A percentile compares a stretch with the other conserved stretches of the same genome.
Evolutionary conservation across 2,329 filamentous ascomycete species (phyloP).

Genomic region (Pleoardoris graminearum): DNA sequence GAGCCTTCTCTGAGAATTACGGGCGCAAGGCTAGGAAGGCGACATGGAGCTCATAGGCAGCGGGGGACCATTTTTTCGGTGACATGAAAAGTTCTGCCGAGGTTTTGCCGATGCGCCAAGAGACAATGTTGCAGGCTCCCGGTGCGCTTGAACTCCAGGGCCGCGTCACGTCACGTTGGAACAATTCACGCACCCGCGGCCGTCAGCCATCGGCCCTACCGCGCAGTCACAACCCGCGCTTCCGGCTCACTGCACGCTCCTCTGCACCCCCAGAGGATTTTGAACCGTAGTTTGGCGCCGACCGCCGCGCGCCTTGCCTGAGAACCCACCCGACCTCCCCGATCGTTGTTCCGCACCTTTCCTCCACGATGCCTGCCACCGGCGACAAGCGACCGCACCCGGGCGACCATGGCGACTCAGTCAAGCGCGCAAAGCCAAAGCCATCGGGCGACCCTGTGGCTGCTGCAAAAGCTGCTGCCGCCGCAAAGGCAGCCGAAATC

Average conservation of each 20-base stretch:
- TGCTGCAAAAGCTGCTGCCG: slow-evolving; percentile 33
- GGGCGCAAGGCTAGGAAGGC: slow-evolving; percentile 18
- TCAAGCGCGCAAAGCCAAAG: slow-evolving; percentile 48
- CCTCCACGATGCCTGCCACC: slow-evolving; percentile 26
- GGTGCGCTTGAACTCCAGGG: not conserved
- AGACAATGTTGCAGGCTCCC: not conserved
- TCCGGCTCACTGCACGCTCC: too few relatives aligned
- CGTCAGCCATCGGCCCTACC: not conserved
- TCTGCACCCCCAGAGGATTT: too few relatives aligned
- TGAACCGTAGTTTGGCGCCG: too few relatives aligned
- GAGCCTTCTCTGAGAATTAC: slow-evolving; percentile 13
- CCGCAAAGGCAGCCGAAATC: slow-evolving; percentile 38
- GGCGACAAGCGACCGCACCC: slow-evolving; percentile 49
- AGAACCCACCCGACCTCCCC: slow-evolving; percentile 1
- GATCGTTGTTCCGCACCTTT: slow-evolving; percentile 6
- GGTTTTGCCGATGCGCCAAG: slow-evolving; percentile 31
- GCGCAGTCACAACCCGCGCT: too few relatives aligned
- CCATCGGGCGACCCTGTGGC: slow-evolving; percentile 33
- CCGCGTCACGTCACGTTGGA: slow-evolving; percentile 20
- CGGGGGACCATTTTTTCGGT: slow-evolving; percentile 36
- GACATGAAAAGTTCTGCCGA: slow-evolving; percentile 33
- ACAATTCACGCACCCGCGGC: not conserved
- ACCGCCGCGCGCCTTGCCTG: too few relatives aligned
- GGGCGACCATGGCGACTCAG: slow-evolving; percentile 40
- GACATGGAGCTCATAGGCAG: slow-evolving; percentile 19